Percentiles rank a stretch among this genome's conserved stretches.
Evolutionary conservation across 1,284 basidiomycete species (phyloP).

Genomic region (Cryptococcus sp.): DNA sequence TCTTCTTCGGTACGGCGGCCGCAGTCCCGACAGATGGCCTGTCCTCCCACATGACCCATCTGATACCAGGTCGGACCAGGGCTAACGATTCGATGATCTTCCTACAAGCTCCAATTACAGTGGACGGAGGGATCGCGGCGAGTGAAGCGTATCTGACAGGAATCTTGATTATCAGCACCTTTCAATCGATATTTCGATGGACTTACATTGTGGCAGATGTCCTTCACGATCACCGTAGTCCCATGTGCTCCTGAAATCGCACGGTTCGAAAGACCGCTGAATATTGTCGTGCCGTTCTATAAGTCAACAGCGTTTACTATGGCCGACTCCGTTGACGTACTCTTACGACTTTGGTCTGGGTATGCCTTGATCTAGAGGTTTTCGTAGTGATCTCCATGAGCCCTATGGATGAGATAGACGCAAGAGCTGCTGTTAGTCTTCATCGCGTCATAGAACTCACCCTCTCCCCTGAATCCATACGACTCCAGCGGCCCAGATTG

Average conservation of each 20-base stretch:
- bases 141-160: conserved; percentile 37
- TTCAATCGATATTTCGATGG: background rate
- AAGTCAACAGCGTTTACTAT: background rate
- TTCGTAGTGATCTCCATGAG: conserved; percentile 63
- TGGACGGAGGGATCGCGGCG: conserved; percentile 44
- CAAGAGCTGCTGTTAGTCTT: conserved; percentile 56
- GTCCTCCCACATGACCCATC: conserved; percentile 64
- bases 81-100: conserved; percentile 67
- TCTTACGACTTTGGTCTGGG: conserved; percentile 66
- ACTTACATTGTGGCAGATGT: conserved; percentile 74
- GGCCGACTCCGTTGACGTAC: background rate
- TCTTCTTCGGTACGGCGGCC: conserved; percentile 12
- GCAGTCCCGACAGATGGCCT: background rate
- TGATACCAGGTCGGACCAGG: conserved; percentile 63
- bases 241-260: conserved; percentile 61
- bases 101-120: conserved; percentile 62
- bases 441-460: conserved; percentile 46
- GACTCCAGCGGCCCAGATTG: conserved; percentile 45
- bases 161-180: conserved; percentile 16
- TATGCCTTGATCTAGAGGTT: conserved; percentile 56
- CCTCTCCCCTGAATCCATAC: conserved; percentile 88
- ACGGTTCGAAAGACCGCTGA: conserved; percentile 64
- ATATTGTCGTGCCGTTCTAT: conserved; percentile 64
- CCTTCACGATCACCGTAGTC: conserved; percentile 72
- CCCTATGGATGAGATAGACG: conserved; percentile 70